A percentile compares a stretch with the other conserved stretches of the same genome.
Evolutionary conservation across 2,329 filamentous ascomycete genomes (phyloP).

Genomic region (Graphilbum fragrans): DNA sequence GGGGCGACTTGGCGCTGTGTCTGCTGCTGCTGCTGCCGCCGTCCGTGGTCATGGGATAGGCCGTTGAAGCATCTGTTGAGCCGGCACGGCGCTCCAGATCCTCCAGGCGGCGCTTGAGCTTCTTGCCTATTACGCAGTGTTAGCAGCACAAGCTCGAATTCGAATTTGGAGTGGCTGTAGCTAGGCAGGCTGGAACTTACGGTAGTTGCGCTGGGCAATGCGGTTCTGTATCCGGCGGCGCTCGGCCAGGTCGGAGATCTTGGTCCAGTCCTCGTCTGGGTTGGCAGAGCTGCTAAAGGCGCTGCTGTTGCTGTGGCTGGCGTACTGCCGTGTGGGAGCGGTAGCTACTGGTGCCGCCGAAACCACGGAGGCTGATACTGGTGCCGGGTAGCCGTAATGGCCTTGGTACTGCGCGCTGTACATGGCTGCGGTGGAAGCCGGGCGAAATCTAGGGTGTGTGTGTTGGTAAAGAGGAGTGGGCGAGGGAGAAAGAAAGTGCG

Average conservation of each 20-base stretch:
- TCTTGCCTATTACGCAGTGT: constrained; percentile 53
- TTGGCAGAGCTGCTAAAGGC: constrained; percentile 91
- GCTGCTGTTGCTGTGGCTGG: constrained; percentile 71
- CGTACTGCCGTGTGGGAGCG: constrained; percentile 49
- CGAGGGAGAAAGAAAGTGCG: no score
- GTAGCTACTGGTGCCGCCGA: constrained; percentile 15
- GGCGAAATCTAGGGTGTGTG: no score
- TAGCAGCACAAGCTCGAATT: no score
- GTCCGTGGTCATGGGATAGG: constrained; percentile 1
- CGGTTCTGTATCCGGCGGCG: constrained; percentile 91
- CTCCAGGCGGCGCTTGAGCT: constrained; percentile 81
- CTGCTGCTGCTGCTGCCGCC: constrained; percentile 12
- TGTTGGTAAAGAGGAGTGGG: no score
- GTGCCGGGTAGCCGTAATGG: constrained; percentile 24
- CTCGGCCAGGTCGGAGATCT: constrained; percentile 94
- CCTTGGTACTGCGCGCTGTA: constrained; percentile 26
- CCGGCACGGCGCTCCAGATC: constrained; percentile 72
- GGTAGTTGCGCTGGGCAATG: constrained; percentile 95
- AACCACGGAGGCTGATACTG: constrained; percentile 15
- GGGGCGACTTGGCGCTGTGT: constrained; percentile 17
- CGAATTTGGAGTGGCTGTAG: no score
- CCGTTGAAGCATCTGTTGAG: constrained; percentile 16
- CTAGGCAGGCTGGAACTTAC: constrained; percentile 39
- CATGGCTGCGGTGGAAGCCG: constrained; percentile 18
- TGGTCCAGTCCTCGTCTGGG: constrained; percentile 97